phyloP scores from a whole-genome alignment of 2,329 filamentous ascomycete genomes.

The Hirsutella thompsonii region DNA sequence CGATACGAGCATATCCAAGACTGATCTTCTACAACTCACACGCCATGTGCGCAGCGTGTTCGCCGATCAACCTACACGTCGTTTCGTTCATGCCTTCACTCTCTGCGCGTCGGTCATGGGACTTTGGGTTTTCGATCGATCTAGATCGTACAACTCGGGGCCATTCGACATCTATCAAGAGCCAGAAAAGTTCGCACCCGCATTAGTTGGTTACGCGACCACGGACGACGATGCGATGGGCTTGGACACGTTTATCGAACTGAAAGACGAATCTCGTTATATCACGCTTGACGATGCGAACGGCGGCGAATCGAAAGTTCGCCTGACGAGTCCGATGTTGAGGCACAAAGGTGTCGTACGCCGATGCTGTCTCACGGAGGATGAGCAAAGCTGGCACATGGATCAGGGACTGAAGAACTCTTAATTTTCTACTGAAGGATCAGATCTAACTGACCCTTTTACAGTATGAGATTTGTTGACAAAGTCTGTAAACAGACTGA shows the following conservation, averaged over 20 bases:
- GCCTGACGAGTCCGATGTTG: too few relatives aligned
- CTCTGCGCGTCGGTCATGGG: background rate
- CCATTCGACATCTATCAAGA: background rate
- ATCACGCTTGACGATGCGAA: background rate
- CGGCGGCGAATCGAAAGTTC: background rate
- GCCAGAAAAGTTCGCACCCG: background rate
- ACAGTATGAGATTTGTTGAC: too few relatives aligned
- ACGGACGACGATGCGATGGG: background rate
- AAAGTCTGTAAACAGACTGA: too few relatives aligned
- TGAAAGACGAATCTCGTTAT: background rate
- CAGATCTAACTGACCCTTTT: too few relatives aligned
- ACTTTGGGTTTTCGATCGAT: background rate
- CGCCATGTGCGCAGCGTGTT: background rate
- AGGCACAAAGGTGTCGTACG: too few relatives aligned
- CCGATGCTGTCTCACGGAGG: too few relatives aligned
- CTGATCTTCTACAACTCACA: background rate
- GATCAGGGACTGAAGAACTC: too few relatives aligned
- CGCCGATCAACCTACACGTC: background rate
- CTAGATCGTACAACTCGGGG: background rate
- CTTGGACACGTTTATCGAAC: background rate
- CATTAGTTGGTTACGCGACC: background rate
- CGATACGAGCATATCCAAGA: background rate
- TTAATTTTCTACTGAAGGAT: too few relatives aligned
- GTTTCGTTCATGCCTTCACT: background rate
- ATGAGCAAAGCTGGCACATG: too few relatives aligned